phyloP scores from a whole-genome alignment of 169 alveolate species.

The Eimeria sp. region DNA sequence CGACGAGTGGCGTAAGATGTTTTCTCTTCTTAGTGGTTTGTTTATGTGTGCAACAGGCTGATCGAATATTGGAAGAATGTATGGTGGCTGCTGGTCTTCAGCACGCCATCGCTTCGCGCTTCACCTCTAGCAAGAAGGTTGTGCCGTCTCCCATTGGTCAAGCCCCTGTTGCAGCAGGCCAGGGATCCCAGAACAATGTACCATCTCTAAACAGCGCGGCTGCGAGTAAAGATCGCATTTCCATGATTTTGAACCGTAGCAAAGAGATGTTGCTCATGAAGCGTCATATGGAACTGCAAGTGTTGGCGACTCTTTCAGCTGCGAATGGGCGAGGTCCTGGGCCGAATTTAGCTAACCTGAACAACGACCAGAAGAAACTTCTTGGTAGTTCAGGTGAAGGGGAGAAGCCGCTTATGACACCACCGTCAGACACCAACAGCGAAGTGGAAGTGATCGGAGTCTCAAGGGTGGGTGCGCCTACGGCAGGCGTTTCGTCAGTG shows the following conservation, averaged over 20 bases:
- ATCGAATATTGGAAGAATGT: slow-evolving; percentile 70
- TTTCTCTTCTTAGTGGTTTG: not conserved
- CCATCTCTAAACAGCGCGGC: slow-evolving; percentile 13
- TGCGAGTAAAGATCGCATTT: slow-evolving; percentile 42
- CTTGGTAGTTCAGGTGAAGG: slow-evolving; percentile 49
- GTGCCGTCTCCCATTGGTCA: slow-evolving; percentile 32
- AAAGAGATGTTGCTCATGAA: slow-evolving; percentile 59
- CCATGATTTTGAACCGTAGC: slow-evolving; percentile 71
- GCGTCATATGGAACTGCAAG: slow-evolving; percentile 69
- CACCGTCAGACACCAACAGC: slow-evolving; percentile 72
- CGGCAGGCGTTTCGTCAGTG: not conserved
- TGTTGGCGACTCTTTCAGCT: slow-evolving; percentile 59
- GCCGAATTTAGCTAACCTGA: slow-evolving; percentile 6
- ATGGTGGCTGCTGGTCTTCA: slow-evolving; percentile 81
- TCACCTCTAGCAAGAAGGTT: slow-evolving; percentile 9
- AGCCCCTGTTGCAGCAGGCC: slow-evolving; percentile 21
- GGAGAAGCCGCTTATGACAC: slow-evolving; percentile 39
- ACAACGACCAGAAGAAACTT: slow-evolving; percentile 42
- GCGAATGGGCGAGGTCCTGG: slow-evolving; percentile 43
- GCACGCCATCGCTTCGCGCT: slow-evolving; percentile 81
- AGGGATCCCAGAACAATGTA: slow-evolving; percentile 9
- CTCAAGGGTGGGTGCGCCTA: slow-evolving; percentile 17
- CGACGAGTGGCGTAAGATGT: not conserved
- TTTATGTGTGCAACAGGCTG: slow-evolving; percentile 63
- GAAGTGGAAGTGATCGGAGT: slow-evolving; percentile 77